phyloP scores from a whole-genome alignment of 2,329 filamentous ascomycete genomes.

The Hymenoscyphus linearis region DNA sequence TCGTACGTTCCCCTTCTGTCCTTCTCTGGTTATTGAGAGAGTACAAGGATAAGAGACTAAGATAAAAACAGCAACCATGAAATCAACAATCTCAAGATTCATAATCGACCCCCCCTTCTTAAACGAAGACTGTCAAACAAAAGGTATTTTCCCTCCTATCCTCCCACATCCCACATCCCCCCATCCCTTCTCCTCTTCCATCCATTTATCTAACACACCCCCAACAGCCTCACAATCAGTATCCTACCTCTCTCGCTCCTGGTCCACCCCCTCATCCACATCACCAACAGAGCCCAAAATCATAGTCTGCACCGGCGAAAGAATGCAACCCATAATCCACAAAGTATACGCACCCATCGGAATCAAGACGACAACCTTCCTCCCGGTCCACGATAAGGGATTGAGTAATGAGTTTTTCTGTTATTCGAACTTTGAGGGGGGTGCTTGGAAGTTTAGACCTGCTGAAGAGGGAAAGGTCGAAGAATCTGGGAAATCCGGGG shows the following conservation, averaged over 20 bases:
- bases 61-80: conserved; percentile 39
- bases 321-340: conserved; percentile 60
- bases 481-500: no score
- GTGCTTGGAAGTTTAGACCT: conserved; percentile 39
- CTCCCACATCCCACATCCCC: neutral
- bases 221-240: conserved; percentile 64
- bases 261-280: conserved; percentile 11
- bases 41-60: neutral
- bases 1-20: conserved; percentile 35
- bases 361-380: conserved; percentile 60
- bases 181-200: neutral
- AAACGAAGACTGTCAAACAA: conserved; percentile 75
- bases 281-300: conserved; percentile 32
- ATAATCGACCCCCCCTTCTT: conserved; percentile 77
- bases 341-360: conserved; percentile 64
- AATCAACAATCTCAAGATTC: conserved; percentile 60
- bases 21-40: no score
- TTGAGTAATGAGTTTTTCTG: conserved; percentile 78
- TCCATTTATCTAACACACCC: neutral
- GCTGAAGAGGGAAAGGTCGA: conserved; percentile 41
- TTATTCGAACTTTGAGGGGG: conserved; percentile 71
- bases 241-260: conserved; percentile 60
- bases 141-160: conserved; percentile 43
- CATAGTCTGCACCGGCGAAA: conserved; percentile 72
- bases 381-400: conserved; percentile 63